Evolutionary conservation across 1,284 basidiomycete species (phyloP).

Genomic region (Pascua sp.): DNA sequence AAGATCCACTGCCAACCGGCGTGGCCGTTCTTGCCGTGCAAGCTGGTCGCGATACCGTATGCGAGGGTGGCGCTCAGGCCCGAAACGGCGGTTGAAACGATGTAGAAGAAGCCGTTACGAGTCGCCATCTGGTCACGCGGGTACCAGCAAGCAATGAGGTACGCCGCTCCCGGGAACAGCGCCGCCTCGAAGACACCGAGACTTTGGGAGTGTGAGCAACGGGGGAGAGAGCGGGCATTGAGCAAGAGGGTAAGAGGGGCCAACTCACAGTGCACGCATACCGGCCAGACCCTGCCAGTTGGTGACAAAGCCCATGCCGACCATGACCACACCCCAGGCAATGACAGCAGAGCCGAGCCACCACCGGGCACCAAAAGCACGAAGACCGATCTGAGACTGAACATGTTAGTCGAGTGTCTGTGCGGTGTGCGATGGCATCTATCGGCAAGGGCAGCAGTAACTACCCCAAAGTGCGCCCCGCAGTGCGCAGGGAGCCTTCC

Average conservation of each 20-base stretch:
- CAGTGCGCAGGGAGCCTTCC: too few relatives aligned
- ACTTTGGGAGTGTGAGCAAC: too few relatives aligned
- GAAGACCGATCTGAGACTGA: constrained; percentile 21
- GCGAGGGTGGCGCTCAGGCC: constrained; percentile 1
- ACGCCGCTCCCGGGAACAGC: constrained; percentile 46
- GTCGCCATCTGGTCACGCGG: constrained; percentile 49
- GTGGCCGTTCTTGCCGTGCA: constrained; percentile 2
- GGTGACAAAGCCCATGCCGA: constrained; percentile 42
- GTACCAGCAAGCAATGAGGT: constrained; percentile 52
- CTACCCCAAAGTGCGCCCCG: too few relatives aligned
- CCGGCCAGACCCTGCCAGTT: constrained; percentile 42
- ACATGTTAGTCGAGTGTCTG: not conserved
- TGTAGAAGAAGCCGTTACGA: constrained; percentile 47
- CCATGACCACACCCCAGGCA: constrained; percentile 47
- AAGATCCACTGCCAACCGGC: constrained; percentile 17
- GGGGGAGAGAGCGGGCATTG: too few relatives aligned
- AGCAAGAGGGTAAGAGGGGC: too few relatives aligned
- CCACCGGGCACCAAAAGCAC: constrained; percentile 16
- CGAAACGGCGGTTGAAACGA: constrained; percentile 22
- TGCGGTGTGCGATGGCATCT: not conserved
- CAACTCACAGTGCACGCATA: constrained; percentile 37
- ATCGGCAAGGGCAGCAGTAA: too few relatives aligned
- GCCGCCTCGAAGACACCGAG: constrained; percentile 46
- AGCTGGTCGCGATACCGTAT: constrained; percentile 1
- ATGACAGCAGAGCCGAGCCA: constrained; percentile 13